These are phyloP conservation scores for Entomophthora muscae DNA, from an alignment of 371 early-diverging fungal genomes.

Conservation along the genomic window DNA sequence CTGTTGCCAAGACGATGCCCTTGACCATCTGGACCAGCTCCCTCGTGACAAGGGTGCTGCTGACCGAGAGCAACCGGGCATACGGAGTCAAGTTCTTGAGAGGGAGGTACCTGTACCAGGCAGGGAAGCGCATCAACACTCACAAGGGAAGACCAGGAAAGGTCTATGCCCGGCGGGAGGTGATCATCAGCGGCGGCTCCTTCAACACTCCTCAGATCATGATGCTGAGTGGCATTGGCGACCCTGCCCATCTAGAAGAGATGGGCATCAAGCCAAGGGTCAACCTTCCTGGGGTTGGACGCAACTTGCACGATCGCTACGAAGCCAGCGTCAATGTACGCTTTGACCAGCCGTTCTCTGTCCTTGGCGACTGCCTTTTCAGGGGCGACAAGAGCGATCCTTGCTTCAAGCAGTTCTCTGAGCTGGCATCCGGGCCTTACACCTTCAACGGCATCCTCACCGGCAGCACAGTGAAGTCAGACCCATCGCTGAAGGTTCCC, in stretches of 20 bases:
- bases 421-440: neutral
- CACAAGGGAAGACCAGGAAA: neutral
- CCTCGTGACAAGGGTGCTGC: neutral
- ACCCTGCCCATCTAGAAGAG: too few species aligned
- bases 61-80: neutral
- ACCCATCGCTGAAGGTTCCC: neutral
- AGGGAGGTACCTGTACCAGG: constrained; percentile 3
- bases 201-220: constrained; percentile 16
- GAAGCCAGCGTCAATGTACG: neutral
- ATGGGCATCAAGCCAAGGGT: too few species aligned
- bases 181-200: too few species aligned
- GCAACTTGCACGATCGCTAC: constrained; percentile 6
- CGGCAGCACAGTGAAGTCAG: neutral
- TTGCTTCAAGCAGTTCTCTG: neutral
- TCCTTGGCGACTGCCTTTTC: neutral
- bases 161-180: constrained; percentile 13
- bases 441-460: constrained; percentile 5
- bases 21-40: too few species aligned
- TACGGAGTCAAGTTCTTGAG: constrained; percentile 1
- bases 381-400: neutral
- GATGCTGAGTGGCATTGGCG: too few species aligned
- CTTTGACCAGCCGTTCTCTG: neutral
- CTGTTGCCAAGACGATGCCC: neutral
- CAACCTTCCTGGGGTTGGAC: constrained; percentile 6
- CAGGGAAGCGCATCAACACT: neutral